Base-by-base conservation (phyloP, 2,329 filamentous ascomycete genomes). In the Alternaria longipes region DNA sequence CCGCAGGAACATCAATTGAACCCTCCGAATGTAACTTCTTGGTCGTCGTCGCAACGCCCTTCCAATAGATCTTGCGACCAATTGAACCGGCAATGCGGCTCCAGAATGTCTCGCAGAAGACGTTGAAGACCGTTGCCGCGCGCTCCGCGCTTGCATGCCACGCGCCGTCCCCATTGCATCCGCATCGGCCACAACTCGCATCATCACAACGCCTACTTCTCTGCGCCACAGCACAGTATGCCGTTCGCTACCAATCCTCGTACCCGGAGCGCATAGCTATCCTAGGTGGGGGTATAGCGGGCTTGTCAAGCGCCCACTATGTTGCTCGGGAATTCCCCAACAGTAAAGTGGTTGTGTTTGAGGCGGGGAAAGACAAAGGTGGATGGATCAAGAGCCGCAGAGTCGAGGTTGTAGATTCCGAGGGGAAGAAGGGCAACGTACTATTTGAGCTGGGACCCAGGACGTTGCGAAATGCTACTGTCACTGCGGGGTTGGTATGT, bases 391-490 rank as follows among this genome's bases (percentile, higher is more conserved):
- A 88, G 64, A 93, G 91, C 2, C 85, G 89, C 66, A 81, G 81
- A 52, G 83, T 91, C 12, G 78, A 86, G 1, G 86, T 91, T 9
- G 83, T 85, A 38, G 91, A 87, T 16, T 83, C 84, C 22, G 79
- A 60, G 24, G 59, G 59, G 16, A 54, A 47, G 34, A 18, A 38
- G 18, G 59, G 54, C 5, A 56, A 84, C 50, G 86, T 97, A 34
- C 79, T 91, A 28, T 93, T 98, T 72, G 94, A 99, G 81, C 86
- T 88, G 67, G 95, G 94, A 0, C 92, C 95, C 22, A 87, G 94
- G 70, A 92, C 92, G 55, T 80, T 97, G 68, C 85, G 91, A 59
- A 87, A 89, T 71, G 89, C 90, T 56, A 76, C 90, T 36, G 83
- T 91, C 36, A 86, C 93, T 11, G 86, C 89, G 57, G 87, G 91